Conservation (phyloP, 495 filamentous ascomycete genomes). For the Xylaria nigripes region DNA sequence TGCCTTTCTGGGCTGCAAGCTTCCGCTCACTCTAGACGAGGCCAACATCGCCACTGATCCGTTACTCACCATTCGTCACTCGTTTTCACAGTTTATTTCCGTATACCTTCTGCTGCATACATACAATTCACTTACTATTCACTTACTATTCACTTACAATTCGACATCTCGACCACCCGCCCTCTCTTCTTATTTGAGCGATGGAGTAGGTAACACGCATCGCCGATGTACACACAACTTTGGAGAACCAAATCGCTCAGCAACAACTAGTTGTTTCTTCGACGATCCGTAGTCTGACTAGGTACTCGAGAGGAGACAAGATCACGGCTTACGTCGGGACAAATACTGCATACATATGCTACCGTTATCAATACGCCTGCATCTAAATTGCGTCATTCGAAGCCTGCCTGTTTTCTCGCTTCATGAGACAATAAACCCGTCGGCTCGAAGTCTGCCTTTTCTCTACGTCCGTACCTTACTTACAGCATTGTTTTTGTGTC, state of each 20-base stretch:
- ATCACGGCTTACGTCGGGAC: background rate
- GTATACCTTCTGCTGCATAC: background rate
- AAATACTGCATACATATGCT: slow-evolving; percentile 1
- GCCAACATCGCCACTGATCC: slow-evolving; percentile 10
- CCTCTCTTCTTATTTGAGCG: too few relatives aligned
- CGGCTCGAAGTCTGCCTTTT: background rate
- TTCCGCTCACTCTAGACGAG: slow-evolving; percentile 1
- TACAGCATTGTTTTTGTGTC: slow-evolving; percentile 14
- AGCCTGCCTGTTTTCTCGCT: background rate
- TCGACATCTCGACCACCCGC: too few relatives aligned
- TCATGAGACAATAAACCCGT: background rate
- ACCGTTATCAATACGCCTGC: background rate
- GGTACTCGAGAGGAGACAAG: background rate
- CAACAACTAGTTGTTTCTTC: background rate
- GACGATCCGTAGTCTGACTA: background rate
- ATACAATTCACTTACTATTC: background rate
- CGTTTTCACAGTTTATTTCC: slow-evolving; percentile 5
- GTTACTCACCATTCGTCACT: slow-evolving; percentile 7
- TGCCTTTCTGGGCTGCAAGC: background rate
- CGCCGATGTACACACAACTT: slow-evolving; percentile 2
- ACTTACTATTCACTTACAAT: background rate
- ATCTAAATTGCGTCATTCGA: background rate
- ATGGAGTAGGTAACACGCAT: background rate
- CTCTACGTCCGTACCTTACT: background rate
- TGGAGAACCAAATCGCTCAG: background rate